Conservation (phyloP, 768 basidiomycete genomes). For the Lactarius deliciosus region DNA sequence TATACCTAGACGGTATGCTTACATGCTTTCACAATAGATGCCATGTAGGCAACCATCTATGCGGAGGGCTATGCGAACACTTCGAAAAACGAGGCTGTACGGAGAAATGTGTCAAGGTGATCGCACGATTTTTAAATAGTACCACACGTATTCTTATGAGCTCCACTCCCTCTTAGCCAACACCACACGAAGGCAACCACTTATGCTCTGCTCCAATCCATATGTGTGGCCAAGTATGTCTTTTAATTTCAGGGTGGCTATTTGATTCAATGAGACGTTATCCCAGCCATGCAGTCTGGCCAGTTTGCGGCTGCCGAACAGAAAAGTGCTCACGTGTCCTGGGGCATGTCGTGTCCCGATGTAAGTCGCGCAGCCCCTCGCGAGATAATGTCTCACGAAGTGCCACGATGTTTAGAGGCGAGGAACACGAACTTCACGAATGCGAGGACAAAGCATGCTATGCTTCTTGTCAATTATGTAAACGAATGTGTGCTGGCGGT, state of each 20-base stretch:
- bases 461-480: slow-evolving; percentile 52
- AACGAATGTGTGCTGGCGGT: slow-evolving; percentile 46
- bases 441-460: slow-evolving; percentile 56
- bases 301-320: neutral
- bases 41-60: slow-evolving; percentile 43
- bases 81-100: slow-evolving; percentile 50
- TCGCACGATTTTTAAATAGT: neutral
- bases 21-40: slow-evolving; percentile 42
- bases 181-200: slow-evolving; percentile 44
- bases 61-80: slow-evolving; percentile 50
- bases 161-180: neutral
- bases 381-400: neutral
- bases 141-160: neutral
- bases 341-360: slow-evolving; percentile 6
- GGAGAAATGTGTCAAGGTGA: slow-evolving; percentile 50
- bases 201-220: slow-evolving; percentile 53
- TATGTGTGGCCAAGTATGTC: slow-evolving; percentile 51
- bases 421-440: slow-evolving; percentile 45
- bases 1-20: neutral
- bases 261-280: neutral
- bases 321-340: neutral
- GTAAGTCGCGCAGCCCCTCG: neutral
- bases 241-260: neutral
- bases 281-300: slow-evolving; percentile 12
- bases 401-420: slow-evolving; percentile 37